Conservation (phyloP, 768 basidiomycete species). For the Lactarius hatsudake region DNA sequence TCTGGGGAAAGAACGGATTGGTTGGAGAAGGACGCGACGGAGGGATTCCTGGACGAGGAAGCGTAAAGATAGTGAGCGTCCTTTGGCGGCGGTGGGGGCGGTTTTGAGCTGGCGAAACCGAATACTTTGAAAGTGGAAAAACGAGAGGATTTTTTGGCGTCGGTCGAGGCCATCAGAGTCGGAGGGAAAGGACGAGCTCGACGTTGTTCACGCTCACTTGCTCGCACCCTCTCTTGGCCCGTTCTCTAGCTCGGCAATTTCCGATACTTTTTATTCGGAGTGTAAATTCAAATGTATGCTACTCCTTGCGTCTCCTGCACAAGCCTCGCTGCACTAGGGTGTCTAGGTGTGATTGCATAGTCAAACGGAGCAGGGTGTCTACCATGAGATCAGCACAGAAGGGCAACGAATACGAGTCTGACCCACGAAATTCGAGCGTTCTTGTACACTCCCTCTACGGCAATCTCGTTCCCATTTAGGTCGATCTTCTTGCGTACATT, state of each 20-base stretch:
- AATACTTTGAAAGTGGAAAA: conserved; percentile 28
- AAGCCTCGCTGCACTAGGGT: background rate
- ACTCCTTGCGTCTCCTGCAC: background rate
- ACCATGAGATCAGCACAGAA: background rate
- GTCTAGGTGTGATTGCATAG: background rate
- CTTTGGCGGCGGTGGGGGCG: conserved; percentile 25
- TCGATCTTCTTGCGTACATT: conserved; percentile 12
- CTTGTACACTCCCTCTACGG: background rate
- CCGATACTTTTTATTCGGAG: conserved; percentile 15
- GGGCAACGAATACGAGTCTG: background rate
- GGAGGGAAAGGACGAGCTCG: background rate
- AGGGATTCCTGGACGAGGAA: conserved; percentile 9
- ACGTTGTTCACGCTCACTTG: no score
- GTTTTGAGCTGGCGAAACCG: conserved; percentile 21
- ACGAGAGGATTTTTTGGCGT: conserved; percentile 16
- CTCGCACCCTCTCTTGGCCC: no score
- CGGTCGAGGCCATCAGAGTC: conserved; percentile 20
- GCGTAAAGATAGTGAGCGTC: conserved; percentile 22
- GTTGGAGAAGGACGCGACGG: conserved; percentile 21
- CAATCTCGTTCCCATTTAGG: conserved; percentile 11
- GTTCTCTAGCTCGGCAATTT: background rate
- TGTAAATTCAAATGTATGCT: background rate
- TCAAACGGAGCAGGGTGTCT: conserved; percentile 13
- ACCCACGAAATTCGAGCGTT: conserved; percentile 8
- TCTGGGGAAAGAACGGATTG: conserved; percentile 16